Evolutionary conservation across 1,284 basidiomycete genomes (phyloP).

Genomic region (Lentinula novae-zelandiae): DNA sequence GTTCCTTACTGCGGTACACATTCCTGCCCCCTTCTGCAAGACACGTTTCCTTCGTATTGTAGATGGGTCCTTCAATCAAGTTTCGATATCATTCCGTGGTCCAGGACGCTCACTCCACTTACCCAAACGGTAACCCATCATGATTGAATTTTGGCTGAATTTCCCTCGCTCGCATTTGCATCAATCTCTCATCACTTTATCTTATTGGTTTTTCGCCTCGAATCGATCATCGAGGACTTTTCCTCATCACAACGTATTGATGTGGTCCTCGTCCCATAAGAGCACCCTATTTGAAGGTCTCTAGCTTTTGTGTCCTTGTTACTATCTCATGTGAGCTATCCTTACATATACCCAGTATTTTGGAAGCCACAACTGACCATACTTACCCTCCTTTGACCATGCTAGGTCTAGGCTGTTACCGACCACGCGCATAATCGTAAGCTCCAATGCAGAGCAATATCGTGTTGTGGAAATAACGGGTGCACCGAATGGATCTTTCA

Average conservation of each 20-base stretch:
- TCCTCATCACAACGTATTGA: conserved; percentile 5
- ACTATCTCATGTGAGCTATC: conserved; percentile 5
- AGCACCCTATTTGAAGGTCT: background rate
- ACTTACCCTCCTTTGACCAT: background rate
- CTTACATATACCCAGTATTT: background rate
- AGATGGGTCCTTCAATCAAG: conserved; percentile 1
- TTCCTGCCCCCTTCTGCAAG: background rate
- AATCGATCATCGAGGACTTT: conserved; percentile 9
- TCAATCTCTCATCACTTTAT: conserved; percentile 13
- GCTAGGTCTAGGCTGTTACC: conserved; percentile 8
- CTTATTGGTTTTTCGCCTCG: conserved; percentile 8
- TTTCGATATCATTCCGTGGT: conserved; percentile 2
- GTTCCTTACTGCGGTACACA: conserved; percentile 6
- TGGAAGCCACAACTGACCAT: background rate
- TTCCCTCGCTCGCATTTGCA: conserved; percentile 6
- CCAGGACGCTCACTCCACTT: background rate
- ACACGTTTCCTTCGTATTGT: conserved; percentile 1
- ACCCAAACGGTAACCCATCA: background rate
- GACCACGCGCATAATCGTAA: conserved; percentile 34
- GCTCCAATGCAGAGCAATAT: conserved; percentile 43
- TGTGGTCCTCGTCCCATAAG: conserved; percentile 8
- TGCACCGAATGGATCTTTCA: conserved; percentile 35
- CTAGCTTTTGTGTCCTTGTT: background rate
- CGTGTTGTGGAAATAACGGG: conserved; percentile 42
- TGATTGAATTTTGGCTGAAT: conserved; percentile 1